Evolutionary conservation across 768 basidiomycete species (phyloP).

Genomic region (Mrakia hoshinonis): DNA sequence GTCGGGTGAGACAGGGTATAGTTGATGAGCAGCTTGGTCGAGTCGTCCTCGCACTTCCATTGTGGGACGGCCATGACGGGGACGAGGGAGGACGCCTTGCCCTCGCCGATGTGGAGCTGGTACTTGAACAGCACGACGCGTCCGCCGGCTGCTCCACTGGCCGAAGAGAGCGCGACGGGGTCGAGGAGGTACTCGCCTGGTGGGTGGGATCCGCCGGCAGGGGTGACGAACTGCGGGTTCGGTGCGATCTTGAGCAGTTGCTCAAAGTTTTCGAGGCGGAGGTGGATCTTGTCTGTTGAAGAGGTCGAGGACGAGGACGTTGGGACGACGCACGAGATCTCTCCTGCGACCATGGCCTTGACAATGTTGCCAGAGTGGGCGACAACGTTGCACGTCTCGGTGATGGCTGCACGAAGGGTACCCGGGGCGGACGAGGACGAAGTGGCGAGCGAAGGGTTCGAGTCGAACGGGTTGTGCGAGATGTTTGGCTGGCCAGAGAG

Average conservation of each 20-base stretch:
- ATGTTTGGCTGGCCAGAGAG: constrained; percentile 4
- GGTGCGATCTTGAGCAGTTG: constrained; percentile 45
- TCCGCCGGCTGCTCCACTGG: constrained; percentile 16
- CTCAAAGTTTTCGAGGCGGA: constrained; percentile 41
- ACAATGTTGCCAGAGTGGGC: constrained; percentile 37
- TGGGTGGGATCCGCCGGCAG: constrained; percentile 32
- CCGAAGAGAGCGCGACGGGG: constrained; percentile 35
- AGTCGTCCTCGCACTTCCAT: constrained; percentile 41
- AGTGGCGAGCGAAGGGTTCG: constrained; percentile 24
- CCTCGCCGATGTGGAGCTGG: constrained; percentile 39
- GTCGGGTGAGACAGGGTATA: constrained; percentile 36
- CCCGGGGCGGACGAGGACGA: constrained; percentile 7
- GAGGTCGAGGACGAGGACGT: background rate
- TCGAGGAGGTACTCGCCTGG: constrained; percentile 38
- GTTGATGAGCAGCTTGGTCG: constrained; percentile 41
- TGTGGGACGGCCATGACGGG: constrained; percentile 41
- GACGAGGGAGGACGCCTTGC: constrained; percentile 32
- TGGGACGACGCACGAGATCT: constrained; percentile 37
- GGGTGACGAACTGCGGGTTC: constrained; percentile 41
- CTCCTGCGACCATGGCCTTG: constrained; percentile 43
- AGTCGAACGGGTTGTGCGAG: constrained; percentile 37
- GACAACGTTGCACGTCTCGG: constrained; percentile 44
- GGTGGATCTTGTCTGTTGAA: constrained; percentile 32
- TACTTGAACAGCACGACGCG: constrained; percentile 43
- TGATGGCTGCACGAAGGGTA: constrained; percentile 40